Conservation (phyloP, 371 early-diverging fungal genomes). For the Rhizopus arrhizus region DNA sequence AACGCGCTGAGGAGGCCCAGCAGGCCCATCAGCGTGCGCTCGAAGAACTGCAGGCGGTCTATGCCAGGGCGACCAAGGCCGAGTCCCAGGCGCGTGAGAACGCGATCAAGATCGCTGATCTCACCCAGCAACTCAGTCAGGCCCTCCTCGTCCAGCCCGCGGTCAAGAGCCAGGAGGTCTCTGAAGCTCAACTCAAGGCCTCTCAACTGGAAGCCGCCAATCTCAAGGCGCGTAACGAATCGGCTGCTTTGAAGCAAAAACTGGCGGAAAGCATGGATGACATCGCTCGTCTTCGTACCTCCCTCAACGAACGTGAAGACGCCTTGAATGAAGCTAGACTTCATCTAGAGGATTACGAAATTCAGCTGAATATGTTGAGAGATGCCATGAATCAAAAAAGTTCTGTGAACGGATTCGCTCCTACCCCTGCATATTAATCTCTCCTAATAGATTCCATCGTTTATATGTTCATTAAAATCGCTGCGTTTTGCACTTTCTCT, state of each 20-base stretch:
- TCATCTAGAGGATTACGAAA: constrained; percentile 62
- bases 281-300: constrained; percentile 45
- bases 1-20: constrained; percentile 57
- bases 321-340: constrained; percentile 49
- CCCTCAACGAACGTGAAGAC: constrained; percentile 54
- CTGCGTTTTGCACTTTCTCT: no score
- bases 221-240: constrained; percentile 61
- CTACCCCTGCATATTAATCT: constrained; percentile 4
- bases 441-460: no score
- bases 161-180: constrained; percentile 34
- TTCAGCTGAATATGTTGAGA: constrained; percentile 63
- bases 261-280: constrained; percentile 61
- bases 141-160: constrained; percentile 22
- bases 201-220: constrained; percentile 62
- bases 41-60: constrained; percentile 50
- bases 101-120: constrained; percentile 42
- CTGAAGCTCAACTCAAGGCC: constrained; percentile 59
- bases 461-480: no score
- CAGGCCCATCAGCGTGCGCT: constrained; percentile 56
- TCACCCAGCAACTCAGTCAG: constrained; percentile 54
- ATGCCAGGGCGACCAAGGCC: constrained; percentile 48
- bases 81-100: constrained; percentile 54
- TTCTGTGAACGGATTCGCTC: constrained; percentile 5
- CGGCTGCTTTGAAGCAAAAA: constrained; percentile 52
- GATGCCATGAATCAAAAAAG: constrained; percentile 58